Base-by-base conservation (phyloP, 1,284 basidiomycete genomes). In the Filobasidium uniguttulatum region DNA sequence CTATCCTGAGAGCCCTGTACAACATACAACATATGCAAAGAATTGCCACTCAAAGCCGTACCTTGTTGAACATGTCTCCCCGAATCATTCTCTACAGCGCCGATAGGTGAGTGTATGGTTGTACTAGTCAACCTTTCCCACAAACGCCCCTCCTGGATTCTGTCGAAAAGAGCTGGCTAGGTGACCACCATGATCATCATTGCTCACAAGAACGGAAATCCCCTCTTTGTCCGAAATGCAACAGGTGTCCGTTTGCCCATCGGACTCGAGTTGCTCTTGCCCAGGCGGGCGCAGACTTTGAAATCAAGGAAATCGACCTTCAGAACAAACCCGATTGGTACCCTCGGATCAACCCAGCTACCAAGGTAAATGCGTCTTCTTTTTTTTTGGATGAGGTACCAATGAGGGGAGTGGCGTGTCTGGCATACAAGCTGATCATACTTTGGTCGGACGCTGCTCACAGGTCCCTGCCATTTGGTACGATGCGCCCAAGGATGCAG, bases 201-300 rank as follows among this genome's bases (percentile, higher is more conserved):
- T n/a, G n/a, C n/a, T n/a, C n/a, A n/a, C n/a, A n/a, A n/a, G n/a
- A n/a, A n/a, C n/a, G n/a, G n/a, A n/a, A n/a, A n/a, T n/a, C n/a
- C n/a, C n/a, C 19, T 5, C 22, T 23, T 7, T 19, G n/a, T n/a
- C n/a, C n/a, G n/a, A n/a, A n/a, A n/a, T n/a, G n/a, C n/a, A n/a
- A n/a, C 26, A 25, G 23, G 30, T 52, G 51, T 31, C 52, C 49
- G 1, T 54, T 55, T 48, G 50, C 54, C 30, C 41, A 60, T 49
- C 53, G 81, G 72, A 72, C 74, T 9, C 76, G 78, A 48, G 63
- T 83, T 15, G 78, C 80, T 0, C 72, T 82, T 14, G 67, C 71
- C 22, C 79, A 82, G 53, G 71, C 73, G 3, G 72, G 73, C 8
- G 71, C 74, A 1, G 60, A 72, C 0, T 76, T 70, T 58, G 74